Percentiles rank a stretch among this genome's conserved stretches.
Conservation (phyloP, 345 rosid species). For the Nasturtium officinale region DNA sequence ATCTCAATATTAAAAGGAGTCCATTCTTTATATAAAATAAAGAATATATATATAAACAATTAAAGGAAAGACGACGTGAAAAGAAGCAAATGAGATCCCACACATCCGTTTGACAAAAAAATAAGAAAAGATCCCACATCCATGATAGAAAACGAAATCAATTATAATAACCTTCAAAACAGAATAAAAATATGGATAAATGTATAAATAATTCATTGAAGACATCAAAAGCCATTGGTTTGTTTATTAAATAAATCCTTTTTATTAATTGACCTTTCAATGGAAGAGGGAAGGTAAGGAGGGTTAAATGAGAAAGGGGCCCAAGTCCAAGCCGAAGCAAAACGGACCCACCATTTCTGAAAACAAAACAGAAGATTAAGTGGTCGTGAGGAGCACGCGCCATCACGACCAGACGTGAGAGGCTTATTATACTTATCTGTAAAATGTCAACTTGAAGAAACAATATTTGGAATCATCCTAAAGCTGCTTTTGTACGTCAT, state of each 20-base stretch:
- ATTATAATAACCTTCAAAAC: conserved; percentile 2
- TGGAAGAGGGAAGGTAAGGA: conserved; percentile 17
- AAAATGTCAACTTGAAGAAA: conserved; percentile 46
- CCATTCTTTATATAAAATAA: not conserved
- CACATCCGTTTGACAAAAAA: too few species aligned
- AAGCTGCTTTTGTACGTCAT: conserved; percentile 39
- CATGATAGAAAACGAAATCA: conserved; percentile 21
- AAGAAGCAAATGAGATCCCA: conserved; percentile 27
- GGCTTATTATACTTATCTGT: conserved; percentile 28
- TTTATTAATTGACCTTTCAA: not conserved
- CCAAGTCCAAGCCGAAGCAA: conserved; percentile 28
- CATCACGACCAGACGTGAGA: conserved; percentile 40
- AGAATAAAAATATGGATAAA: conserved; percentile 6
- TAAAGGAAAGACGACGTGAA: conserved; percentile 41
- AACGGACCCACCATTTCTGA: conserved; percentile 21
- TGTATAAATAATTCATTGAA: not conserved
- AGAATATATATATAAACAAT: not conserved
- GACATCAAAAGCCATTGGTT: conserved; percentile 27
- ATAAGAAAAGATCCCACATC: too few species aligned
- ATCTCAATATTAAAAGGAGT: not conserved
- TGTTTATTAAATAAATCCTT: not conserved
- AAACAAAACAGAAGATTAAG: not conserved
- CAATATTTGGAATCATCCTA: conserved; percentile 35
- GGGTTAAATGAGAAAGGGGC: too few species aligned
- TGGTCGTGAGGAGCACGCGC: conserved; percentile 22